Percentiles rank a stretch among this genome's conserved stretches.
Conservation (phyloP, 2,329 filamentous ascomycete genomes). For the Nemania sp. region DNA sequence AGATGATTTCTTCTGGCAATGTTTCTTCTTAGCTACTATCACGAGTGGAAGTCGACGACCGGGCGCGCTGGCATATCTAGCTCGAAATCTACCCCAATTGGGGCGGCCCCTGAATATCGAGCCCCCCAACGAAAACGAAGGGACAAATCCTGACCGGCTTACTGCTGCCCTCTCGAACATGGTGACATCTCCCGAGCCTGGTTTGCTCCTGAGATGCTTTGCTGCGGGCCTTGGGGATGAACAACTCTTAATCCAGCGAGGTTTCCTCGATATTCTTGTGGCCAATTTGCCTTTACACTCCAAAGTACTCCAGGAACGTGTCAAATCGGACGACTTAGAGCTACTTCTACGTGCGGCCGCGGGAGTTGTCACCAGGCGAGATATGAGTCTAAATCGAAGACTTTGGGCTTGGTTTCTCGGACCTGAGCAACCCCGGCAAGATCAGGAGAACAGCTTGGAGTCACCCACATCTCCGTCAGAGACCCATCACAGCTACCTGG, state of each 20-base stretch:
- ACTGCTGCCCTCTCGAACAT: constrained; percentile 63
- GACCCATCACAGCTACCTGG: constrained; percentile 51
- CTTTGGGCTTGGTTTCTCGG: constrained; percentile 97
- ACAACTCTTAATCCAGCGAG: constrained; percentile 88
- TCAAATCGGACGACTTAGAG: constrained; percentile 77
- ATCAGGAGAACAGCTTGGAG: constrained; percentile 54
- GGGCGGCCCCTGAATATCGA: constrained; percentile 48
- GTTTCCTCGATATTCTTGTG: constrained; percentile 90
- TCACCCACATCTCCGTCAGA: constrained; percentile 50
- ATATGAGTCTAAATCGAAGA: constrained; percentile 94
- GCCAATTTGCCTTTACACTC: constrained; percentile 87
- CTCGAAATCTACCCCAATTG: constrained; percentile 76
- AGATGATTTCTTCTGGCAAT: constrained; percentile 97
- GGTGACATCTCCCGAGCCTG: constrained; percentile 88
- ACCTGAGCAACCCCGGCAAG: constrained; percentile 62
- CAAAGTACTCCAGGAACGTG: constrained; percentile 73
- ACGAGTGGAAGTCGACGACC: constrained; percentile 84
- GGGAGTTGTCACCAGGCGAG: constrained; percentile 84
- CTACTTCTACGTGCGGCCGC: constrained; percentile 80
- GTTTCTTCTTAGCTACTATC: constrained; percentile 90
- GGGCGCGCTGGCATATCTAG: constrained; percentile 85
- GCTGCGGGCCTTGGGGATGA: constrained; percentile 86
- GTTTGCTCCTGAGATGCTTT: constrained; percentile 87
- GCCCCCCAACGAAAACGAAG: constrained; percentile 38
- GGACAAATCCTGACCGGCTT: constrained; percentile 49